Evolutionary conservation across 2,329 filamentous ascomycete species (phyloP).

Genomic region (Incumbomyces delicatus): DNA sequence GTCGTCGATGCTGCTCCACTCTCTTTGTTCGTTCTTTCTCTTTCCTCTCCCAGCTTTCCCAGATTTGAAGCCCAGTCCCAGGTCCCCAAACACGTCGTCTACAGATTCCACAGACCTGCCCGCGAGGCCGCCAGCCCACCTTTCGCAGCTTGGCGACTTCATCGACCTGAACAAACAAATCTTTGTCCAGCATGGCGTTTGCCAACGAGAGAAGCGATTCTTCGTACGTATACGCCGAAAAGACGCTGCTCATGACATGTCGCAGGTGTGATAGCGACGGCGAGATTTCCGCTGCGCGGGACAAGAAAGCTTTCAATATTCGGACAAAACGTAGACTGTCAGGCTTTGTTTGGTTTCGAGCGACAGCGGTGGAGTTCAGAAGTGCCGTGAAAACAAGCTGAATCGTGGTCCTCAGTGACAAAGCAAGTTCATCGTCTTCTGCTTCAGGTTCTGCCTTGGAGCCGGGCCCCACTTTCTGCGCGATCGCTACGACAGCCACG

Average conservation of each 20-base stretch:
- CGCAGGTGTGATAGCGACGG: constrained; percentile 82
- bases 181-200: constrained; percentile 76
- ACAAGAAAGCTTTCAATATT: constrained; percentile 79
- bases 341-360: constrained; percentile 24
- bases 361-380: constrained; percentile 60
- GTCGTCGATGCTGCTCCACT: neutral
- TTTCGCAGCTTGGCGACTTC: constrained; percentile 65
- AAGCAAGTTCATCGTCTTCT: constrained; percentile 42
- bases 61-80: constrained; percentile 65
- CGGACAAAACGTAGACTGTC: constrained; percentile 64
- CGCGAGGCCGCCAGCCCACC: constrained; percentile 77
- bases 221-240: constrained; percentile 92
- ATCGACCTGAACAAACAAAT: constrained; percentile 74
- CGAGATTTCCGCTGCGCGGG: constrained; percentile 67
- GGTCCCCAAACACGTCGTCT: constrained; percentile 78
- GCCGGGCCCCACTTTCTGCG: constrained; percentile 50
- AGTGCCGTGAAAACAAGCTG: constrained; percentile 87
- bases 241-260: constrained; percentile 75
- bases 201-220: constrained; percentile 78
- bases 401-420: constrained; percentile 65
- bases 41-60: constrained; percentile 64
- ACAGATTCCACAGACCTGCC: constrained; percentile 82
- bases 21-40: constrained; percentile 5
- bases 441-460: constrained; percentile 14
- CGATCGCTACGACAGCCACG: constrained; percentile 53